Conservation (phyloP, 2,329 filamentous ascomycete genomes). For the Xylaria sp. region DNA sequence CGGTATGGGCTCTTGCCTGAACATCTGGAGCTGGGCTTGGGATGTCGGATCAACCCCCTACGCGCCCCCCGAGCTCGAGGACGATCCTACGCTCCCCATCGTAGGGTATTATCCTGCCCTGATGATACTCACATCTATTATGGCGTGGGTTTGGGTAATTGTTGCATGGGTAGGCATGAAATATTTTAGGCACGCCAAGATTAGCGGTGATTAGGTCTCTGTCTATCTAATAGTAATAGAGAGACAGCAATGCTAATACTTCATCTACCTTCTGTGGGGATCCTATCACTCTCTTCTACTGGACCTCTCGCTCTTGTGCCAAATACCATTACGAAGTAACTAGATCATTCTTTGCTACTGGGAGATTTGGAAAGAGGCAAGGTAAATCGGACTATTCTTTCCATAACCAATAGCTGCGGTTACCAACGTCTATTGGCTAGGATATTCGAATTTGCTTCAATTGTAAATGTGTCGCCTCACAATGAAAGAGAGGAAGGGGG, state of each 20-base stretch:
- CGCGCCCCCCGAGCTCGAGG: conserved; percentile 92
- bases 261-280: background rate
- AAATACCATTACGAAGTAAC: background rate
- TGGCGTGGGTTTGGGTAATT: conserved; percentile 99
- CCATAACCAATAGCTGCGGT: too few species aligned
- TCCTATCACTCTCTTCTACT: too few species aligned
- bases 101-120: conserved; percentile 97
- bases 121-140: conserved; percentile 91
- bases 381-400: background rate
- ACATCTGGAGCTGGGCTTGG: conserved; percentile 99
- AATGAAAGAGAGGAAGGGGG: too few species aligned
- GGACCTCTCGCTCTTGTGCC: too few species aligned
- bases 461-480: too few species aligned
- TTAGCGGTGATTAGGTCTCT: conserved; percentile 67
- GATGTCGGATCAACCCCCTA: conserved; percentile 97
- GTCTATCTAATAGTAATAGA: background rate
- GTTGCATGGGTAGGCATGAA: conserved; percentile 99
- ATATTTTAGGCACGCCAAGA: conserved; percentile 97
- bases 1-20: conserved; percentile 95
- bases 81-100: conserved; percentile 93
- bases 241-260: background rate
- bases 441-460: too few species aligned
- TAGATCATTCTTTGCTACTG: background rate
- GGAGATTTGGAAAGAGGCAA: background rate
- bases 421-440: too few species aligned